Conservation (phyloP, 352 stramenopile genomes). For the Aphanomyces euteiches region DNA sequence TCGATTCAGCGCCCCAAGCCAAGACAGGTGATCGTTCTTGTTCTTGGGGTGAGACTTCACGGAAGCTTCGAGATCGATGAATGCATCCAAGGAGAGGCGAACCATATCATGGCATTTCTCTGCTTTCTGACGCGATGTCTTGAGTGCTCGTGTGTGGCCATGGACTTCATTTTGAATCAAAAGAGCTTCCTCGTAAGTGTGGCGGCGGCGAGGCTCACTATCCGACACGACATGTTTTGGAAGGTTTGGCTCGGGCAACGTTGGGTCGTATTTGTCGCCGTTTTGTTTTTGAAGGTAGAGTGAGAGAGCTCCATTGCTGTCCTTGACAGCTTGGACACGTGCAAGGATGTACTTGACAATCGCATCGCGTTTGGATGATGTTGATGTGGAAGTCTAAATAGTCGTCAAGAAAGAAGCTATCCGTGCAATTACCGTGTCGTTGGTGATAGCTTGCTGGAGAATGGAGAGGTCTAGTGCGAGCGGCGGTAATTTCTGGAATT, state of each 20-base stretch:
- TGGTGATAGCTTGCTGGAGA: constrained; percentile 43
- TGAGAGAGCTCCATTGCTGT: constrained; percentile 40
- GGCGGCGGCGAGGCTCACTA: constrained; percentile 56
- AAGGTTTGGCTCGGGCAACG: constrained; percentile 2
- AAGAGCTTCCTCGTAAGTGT: constrained; percentile 79
- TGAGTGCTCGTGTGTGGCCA: constrained; percentile 61
- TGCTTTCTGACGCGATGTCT: constrained; percentile 63
- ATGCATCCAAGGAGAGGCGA: constrained; percentile 24
- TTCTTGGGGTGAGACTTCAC: constrained; percentile 22
- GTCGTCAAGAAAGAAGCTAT: not conserved
- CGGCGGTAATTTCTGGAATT: constrained; percentile 39
- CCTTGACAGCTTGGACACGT: constrained; percentile 59
- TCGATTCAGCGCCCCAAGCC: constrained; percentile 26
- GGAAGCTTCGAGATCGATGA: constrained; percentile 22
- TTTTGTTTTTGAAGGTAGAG: constrained; percentile 70
- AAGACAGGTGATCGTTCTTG: constrained; percentile 9
- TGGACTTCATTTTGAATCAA: constrained; percentile 67
- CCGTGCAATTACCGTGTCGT: constrained; percentile 32
- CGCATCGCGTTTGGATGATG: constrained; percentile 36
- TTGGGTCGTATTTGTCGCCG: constrained; percentile 57
- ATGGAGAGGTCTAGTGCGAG: constrained; percentile 57
- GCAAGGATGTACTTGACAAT: constrained; percentile 70
- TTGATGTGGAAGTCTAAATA: not conserved
- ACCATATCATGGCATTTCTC: constrained; percentile 39
- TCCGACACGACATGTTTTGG: constrained; percentile 41